Evolutionary conservation across 352 stramenopile genomes (phyloP).

Genomic region (Phytopythium cucurbitacearum): DNA sequence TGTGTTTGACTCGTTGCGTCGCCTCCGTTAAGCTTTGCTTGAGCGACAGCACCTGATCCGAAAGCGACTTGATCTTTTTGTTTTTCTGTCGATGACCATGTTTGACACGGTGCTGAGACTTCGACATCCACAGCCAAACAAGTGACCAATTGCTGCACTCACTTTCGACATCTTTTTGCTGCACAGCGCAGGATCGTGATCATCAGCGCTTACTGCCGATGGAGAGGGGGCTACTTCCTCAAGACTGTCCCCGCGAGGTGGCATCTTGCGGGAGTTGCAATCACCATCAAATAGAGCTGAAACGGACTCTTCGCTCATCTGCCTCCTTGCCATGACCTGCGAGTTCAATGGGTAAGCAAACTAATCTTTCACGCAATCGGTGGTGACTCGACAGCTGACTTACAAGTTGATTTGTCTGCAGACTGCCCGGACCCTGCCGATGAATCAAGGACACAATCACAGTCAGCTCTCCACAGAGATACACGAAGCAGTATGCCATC

Average conservation of each 20-base stretch:
- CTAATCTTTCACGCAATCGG: background rate
- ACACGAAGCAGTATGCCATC: background rate
- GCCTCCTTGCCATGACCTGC: conserved; percentile 5
- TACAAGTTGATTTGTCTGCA: conserved; percentile 12
- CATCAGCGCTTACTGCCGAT: background rate
- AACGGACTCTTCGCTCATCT: conserved; percentile 1
- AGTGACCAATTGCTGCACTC: background rate
- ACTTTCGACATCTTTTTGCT: conserved; percentile 24
- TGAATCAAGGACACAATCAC: background rate
- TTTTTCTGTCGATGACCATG: conserved; percentile 30
- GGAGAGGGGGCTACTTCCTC: too few relatives aligned
- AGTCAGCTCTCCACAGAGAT: background rate
- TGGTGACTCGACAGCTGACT: background rate
- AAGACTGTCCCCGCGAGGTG: too few relatives aligned
- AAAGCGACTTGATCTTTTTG: conserved; percentile 49
- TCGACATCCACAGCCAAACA: background rate
- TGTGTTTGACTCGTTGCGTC: conserved; percentile 56
- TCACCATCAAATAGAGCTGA: too few relatives aligned
- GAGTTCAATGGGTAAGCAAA: background rate
- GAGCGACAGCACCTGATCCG: conserved; percentile 32
- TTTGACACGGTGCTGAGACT: conserved; percentile 12
- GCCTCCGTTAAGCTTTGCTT: conserved; percentile 36
- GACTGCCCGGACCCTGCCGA: conserved; percentile 2
- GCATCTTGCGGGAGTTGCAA: too few relatives aligned
- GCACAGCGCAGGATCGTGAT: conserved; percentile 1